Evolutionary conservation across 176 grass and related monocot genomes (phyloP).

Genomic region (Carex pumila): DNA sequence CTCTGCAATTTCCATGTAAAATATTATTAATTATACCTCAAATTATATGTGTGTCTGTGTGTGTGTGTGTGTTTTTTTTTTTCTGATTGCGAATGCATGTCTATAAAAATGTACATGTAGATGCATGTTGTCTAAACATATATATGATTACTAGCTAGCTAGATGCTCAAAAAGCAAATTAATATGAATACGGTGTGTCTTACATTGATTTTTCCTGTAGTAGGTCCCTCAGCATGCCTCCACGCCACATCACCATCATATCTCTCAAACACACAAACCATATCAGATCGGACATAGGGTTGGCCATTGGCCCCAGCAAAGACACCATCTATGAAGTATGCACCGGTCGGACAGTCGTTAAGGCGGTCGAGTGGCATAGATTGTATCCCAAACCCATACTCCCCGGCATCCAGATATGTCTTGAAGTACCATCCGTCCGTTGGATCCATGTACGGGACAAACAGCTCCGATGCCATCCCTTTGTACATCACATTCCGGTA

Average conservation of each 20-base stretch:
- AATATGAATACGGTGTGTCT: neutral
- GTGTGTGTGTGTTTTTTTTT: too few relatives aligned
- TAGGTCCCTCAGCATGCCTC: conserved; percentile 76
- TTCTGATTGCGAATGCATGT: too few relatives aligned
- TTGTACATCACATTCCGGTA: conserved; percentile 59
- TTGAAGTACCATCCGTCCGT: conserved; percentile 94
- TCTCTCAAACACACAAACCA: conserved; percentile 87
- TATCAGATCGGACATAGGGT: conserved; percentile 49
- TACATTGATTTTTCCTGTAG: conserved; percentile 61
- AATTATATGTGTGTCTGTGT: too few relatives aligned
- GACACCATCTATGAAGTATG: conserved; percentile 60
- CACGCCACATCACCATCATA: conserved; percentile 79
- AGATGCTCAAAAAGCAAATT: neutral
- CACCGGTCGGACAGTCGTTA: conserved; percentile 72
- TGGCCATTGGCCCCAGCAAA: conserved; percentile 57
- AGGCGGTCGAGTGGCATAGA: conserved; percentile 74
- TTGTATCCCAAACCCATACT: conserved; percentile 81
- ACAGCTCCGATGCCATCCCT: conserved; percentile 76
- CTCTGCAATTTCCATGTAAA: neutral
- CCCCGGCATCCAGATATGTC: conserved; percentile 87
- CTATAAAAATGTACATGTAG: too few relatives aligned
- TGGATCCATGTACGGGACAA: conserved; percentile 97
- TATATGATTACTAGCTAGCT: too few relatives aligned
- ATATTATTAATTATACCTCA: too few relatives aligned
- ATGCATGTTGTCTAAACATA: too few relatives aligned